Conservation (phyloP, 2,329 filamentous ascomycete genomes). For the Mariannaea elegans region DNA sequence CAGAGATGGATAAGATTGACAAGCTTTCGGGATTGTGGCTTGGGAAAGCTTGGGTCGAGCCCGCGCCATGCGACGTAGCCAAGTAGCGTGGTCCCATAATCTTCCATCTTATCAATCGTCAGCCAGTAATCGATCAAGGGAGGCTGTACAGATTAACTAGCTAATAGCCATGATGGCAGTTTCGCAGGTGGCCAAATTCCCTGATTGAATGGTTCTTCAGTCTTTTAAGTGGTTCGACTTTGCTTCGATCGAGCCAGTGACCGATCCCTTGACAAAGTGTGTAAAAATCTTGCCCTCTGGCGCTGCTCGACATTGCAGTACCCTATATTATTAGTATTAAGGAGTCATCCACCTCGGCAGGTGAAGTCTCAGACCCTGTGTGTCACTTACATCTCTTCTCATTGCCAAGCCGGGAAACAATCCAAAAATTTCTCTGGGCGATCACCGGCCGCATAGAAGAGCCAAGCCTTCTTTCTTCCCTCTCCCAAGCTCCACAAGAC, state of each 20-base stretch:
- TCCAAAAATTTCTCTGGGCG: constrained; percentile 28
- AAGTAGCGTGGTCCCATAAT: constrained; percentile 7
- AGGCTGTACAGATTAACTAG: too few species aligned
- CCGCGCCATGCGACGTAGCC: constrained; percentile 15
- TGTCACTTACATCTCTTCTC: constrained; percentile 31
- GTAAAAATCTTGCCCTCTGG: too few species aligned
- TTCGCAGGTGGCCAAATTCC: not conserved
- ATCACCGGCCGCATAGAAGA: constrained; percentile 24
- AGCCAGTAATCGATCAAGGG: not conserved
- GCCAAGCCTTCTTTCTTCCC: not conserved
- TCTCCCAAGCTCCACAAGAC: too few species aligned
- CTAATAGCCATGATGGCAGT: too few species aligned
- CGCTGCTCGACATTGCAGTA: too few species aligned
- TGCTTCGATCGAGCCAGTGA: too few species aligned
- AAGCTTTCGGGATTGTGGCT: constrained; percentile 28
- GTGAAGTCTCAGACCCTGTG: not conserved
- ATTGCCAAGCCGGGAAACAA: constrained; percentile 37
- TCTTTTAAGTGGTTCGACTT: too few species aligned
- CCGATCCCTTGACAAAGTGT: too few species aligned
- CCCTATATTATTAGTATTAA: too few species aligned
- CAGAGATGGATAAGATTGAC: constrained; percentile 27
- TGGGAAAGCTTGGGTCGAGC: constrained; percentile 25
- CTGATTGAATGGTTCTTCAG: not conserved
- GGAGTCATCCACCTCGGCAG: not conserved
- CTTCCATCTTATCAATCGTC: constrained; percentile 11